Conservation (phyloP, 345 rosid genomes). For the Microcos paniculata region DNA sequence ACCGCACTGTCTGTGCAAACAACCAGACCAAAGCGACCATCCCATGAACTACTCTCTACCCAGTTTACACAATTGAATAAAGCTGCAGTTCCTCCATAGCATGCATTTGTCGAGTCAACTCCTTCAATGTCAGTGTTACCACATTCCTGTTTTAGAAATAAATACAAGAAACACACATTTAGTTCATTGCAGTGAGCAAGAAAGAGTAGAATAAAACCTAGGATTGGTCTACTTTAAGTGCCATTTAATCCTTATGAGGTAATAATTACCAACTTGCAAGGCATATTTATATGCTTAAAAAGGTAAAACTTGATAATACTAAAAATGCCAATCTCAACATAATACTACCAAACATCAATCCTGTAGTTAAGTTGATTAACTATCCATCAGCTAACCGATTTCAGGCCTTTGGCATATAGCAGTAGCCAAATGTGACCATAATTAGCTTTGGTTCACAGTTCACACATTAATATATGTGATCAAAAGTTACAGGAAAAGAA, state of each 20-base stretch:
- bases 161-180: not conserved
- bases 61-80: slow-evolving; percentile 91
- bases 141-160: slow-evolving; percentile 45
- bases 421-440: not conserved
- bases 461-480: not conserved
- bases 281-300: not conserved
- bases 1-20: slow-evolving; percentile 98
- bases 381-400: not conserved
- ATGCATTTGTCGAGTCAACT: slow-evolving; percentile 93
- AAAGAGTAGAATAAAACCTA: not conserved
- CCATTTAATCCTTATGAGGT: not conserved
- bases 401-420: not conserved
- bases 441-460: not conserved
- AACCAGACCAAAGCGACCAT: slow-evolving; percentile 90
- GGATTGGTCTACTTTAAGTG: not conserved
- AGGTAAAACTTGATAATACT: not conserved
- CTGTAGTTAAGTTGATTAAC: not conserved
- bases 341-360: not conserved
- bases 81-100: slow-evolving; percentile 98
- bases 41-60: slow-evolving; percentile 98
- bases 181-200: not conserved
- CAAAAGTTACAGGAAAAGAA: not conserved
- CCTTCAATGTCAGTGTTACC: slow-evolving; percentile 97
- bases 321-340: not conserved
- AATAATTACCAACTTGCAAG: not conserved